phyloP scores from a whole-genome alignment of 768 basidiomycete genomes.

The Hirschioporus abietinus region DNA sequence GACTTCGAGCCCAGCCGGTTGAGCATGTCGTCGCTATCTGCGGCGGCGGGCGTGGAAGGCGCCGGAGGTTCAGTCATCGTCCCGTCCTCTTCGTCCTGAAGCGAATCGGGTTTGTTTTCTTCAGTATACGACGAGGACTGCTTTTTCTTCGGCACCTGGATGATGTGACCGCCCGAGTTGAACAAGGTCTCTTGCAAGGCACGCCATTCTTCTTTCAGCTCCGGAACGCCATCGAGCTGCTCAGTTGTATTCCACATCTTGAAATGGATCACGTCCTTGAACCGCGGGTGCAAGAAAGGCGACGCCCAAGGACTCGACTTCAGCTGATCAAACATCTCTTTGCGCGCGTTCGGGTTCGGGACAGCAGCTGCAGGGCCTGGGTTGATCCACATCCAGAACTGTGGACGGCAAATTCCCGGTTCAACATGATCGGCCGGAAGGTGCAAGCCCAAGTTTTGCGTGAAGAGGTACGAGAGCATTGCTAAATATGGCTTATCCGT shows the following conservation, averaged over 20 bases:
- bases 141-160: constrained; percentile 52
- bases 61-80: constrained; percentile 14
- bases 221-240: constrained; percentile 86
- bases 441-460: constrained; percentile 88
- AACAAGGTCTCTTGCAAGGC: constrained; percentile 69
- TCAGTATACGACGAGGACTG: constrained; percentile 29
- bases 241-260: constrained; percentile 99
- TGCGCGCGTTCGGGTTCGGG: constrained; percentile 75
- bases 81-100: constrained; percentile 10
- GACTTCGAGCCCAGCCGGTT: constrained; percentile 90
- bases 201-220: constrained; percentile 89
- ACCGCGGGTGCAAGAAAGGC: constrained; percentile 89
- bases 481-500: constrained; percentile 98
- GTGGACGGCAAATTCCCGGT: constrained; percentile 69
- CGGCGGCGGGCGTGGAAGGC: constrained; percentile 18
- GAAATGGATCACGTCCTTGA: constrained; percentile 90
- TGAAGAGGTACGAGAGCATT: constrained; percentile 89
- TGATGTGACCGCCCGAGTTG: constrained; percentile 79
- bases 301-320: constrained; percentile 89
- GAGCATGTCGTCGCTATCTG: constrained; percentile 42
- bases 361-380: constrained; percentile 92
- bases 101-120: constrained; percentile 18
- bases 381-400: constrained; percentile 98
- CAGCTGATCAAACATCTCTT: constrained; percentile 80
- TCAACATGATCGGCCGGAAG: constrained; percentile 44